Conservation (phyloP, 2,329 filamentous ascomycete species). For the Fusarium sp. region DNA sequence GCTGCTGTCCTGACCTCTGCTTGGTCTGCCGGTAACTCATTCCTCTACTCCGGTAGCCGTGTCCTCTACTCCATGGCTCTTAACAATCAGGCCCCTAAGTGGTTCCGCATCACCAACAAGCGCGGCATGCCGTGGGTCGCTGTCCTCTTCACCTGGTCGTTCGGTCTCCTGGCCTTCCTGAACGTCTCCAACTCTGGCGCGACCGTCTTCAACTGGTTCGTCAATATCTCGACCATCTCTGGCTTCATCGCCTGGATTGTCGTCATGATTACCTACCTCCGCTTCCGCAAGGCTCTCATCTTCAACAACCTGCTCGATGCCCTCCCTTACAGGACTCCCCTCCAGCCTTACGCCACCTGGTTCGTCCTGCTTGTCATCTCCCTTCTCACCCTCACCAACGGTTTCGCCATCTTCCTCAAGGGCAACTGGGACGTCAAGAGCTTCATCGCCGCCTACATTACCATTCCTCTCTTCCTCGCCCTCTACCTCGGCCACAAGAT, state of each 20-base stretch:
- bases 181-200: conserved; percentile 73
- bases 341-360: conserved; percentile 70
- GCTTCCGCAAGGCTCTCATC: conserved; percentile 68
- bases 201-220: conserved; percentile 77
- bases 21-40: conserved; percentile 70
- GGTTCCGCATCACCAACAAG: conserved; percentile 70
- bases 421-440: conserved; percentile 24
- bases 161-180: conserved; percentile 77
- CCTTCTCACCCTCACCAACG: conserved; percentile 33
- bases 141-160: conserved; percentile 64
- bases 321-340: conserved; percentile 63
- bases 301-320: conserved; percentile 58
- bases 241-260: conserved; percentile 72
- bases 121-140: conserved; percentile 69
- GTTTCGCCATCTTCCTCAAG: conserved; percentile 32
- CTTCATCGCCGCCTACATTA: conserved; percentile 37
- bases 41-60: conserved; percentile 75
- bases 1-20: conserved; percentile 75
- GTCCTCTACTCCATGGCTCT: conserved; percentile 76
- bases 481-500: conserved; percentile 36
- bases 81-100: conserved; percentile 72
- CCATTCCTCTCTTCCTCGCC: conserved; percentile 29
- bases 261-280: conserved; percentile 68
- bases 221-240: conserved; percentile 74
- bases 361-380: conserved; percentile 28